Evolutionary conservation across 306 rosid genomes (phyloP).

Genomic region (Hippophae rhamnoides): DNA sequence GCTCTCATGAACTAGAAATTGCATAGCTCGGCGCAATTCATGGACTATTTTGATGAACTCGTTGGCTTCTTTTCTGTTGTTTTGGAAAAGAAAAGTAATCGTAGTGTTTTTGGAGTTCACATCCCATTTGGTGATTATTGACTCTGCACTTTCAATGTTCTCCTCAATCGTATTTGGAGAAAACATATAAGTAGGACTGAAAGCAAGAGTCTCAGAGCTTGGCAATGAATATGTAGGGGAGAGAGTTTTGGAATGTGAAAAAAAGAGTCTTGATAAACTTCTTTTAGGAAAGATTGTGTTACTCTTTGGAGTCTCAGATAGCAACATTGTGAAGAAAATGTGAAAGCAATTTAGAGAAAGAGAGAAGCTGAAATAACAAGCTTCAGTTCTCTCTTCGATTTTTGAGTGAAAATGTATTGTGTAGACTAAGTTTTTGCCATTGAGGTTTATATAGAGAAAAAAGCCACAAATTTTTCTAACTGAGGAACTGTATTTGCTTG

Average conservation of each 20-base stretch:
- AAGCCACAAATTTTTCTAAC: constrained; percentile 6
- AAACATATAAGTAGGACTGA: constrained; percentile 5
- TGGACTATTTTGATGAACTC: constrained; percentile 26
- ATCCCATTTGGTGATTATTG: constrained; percentile 42
- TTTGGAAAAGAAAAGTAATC: constrained; percentile 30
- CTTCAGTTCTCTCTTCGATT: not conserved
- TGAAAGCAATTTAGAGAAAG: not conserved
- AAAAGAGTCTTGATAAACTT: constrained; percentile 18
- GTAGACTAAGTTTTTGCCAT: not conserved
- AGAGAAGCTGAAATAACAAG: not conserved
- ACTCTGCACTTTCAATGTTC: constrained; percentile 19
- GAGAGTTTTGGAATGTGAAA: constrained; percentile 19
- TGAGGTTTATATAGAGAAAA: not conserved
- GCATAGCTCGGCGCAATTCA: constrained; percentile 28
- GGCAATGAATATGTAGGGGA: constrained; percentile 17
- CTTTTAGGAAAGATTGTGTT: constrained; percentile 13
- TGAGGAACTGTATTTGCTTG: constrained; percentile 8
- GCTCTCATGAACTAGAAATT: constrained; percentile 18
- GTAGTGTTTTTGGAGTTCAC: constrained; percentile 19
- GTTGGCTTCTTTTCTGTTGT: constrained; percentile 27
- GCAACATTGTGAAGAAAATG: constrained; percentile 6
- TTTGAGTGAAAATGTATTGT: not conserved
- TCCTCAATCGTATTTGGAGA: constrained; percentile 25
- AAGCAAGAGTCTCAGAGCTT: constrained; percentile 2
- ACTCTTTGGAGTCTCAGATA: constrained; percentile 14